Conservation (phyloP, 2,329 filamentous ascomycete genomes). For the Fusarium fracticaudum region DNA sequence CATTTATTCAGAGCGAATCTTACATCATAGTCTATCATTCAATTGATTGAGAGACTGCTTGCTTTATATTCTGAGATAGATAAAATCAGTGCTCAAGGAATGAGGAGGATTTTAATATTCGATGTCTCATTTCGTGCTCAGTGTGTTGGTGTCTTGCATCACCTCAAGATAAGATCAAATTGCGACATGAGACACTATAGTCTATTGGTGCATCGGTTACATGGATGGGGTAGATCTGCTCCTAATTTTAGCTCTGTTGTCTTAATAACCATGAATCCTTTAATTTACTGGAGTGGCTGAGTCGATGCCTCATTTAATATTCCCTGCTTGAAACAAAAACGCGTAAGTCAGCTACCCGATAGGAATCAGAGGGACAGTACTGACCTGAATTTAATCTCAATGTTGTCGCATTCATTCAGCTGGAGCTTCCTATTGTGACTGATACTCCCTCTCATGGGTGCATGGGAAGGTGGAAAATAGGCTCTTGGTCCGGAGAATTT, state of each 20-base stretch:
- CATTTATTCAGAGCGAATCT: no score
- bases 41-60: not conserved
- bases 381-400: not conserved
- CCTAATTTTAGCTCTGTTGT: not conserved
- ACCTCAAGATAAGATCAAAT: not conserved
- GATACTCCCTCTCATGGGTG: not conserved
- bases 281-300: not conserved
- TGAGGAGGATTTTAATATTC: no score
- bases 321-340: not conserved
- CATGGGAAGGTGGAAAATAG: accelerated
- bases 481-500: no score
- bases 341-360: not conserved
- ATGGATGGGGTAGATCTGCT: not conserved
- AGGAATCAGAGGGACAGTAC: not conserved
- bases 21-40: not conserved
- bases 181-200: not conserved
- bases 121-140: not conserved
- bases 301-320: not conserved
- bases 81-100: no score
- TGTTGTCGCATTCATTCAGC: accelerated
- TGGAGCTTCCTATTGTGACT: not conserved
- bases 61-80: not conserved
- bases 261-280: not conserved
- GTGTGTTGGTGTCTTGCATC: not conserved
- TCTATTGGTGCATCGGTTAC: accelerated